phyloP scores from a whole-genome alignment of 1,139 yeast species.

The Scheffersomyces segobiensis region DNA sequence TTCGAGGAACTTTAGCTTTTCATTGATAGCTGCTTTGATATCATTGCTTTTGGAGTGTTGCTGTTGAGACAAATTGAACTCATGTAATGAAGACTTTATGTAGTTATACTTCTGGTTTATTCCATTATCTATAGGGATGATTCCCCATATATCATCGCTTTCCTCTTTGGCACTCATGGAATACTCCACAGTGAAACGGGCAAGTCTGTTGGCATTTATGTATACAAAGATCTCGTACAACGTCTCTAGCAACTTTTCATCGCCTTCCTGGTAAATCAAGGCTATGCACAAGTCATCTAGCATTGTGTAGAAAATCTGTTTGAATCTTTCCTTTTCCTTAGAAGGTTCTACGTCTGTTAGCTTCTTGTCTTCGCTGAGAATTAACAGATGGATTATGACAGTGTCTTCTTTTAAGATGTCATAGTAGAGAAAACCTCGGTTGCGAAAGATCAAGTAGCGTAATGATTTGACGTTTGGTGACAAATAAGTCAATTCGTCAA shows the following conservation, averaged over 20 bases:
- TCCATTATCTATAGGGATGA: conserved; percentile 26
- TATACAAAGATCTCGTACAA: conserved; percentile 51
- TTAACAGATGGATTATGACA: conserved; percentile 3
- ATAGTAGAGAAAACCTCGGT: conserved; percentile 73
- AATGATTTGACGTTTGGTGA: conserved; percentile 75
- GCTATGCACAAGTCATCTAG: conserved; percentile 60
- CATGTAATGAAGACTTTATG: neutral
- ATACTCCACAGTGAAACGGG: conserved; percentile 66
- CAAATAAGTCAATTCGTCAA: conserved; percentile 46
- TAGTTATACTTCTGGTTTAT: conserved; percentile 9
- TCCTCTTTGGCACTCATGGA: conserved; percentile 49
- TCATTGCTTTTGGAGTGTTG: neutral
- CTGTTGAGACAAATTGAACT: neutral
- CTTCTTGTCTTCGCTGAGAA: conserved; percentile 10
- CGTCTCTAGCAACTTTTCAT: conserved; percentile 48
- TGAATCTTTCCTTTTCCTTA: conserved; percentile 7
- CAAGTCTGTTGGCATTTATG: conserved; percentile 50
- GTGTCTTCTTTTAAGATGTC: conserved; percentile 35
- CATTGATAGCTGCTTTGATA: conserved; percentile 2
- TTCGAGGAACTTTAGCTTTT: conserved; percentile 25
- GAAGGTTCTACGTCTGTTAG: conserved; percentile 18
- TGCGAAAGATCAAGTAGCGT: conserved; percentile 76
- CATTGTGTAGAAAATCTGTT: conserved; percentile 38
- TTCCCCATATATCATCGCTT: conserved; percentile 46
- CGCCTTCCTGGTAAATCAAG: conserved; percentile 65